Conservation (phyloP, 164 flowering plant genomes). For the Kalanchoe fedtschenkoi region DNA sequence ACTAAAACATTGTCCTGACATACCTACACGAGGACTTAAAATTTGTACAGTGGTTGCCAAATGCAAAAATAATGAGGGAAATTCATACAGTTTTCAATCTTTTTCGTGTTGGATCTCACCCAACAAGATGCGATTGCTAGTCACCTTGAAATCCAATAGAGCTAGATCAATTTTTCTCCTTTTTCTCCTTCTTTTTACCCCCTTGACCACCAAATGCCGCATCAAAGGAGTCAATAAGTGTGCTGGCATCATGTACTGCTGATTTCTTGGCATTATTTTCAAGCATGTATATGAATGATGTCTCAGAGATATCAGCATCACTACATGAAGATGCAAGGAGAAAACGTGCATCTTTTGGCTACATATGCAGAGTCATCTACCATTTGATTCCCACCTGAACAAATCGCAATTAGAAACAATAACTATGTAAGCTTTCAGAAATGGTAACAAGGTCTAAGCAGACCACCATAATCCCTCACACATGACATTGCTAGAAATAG, state of each 20-base stretch:
- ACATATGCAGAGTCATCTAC: slow-evolving; percentile 21
- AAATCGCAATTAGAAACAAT: neutral
- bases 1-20: neutral
- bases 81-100: neutral
- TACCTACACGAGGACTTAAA: neutral
- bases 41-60: neutral
- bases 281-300: slow-evolving; percentile 72
- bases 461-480: neutral
- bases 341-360: slow-evolving; percentile 40
- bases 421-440: neutral
- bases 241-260: slow-evolving; percentile 14
- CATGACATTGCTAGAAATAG: neutral
- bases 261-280: slow-evolving; percentile 47
- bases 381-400: slow-evolving; percentile 28
- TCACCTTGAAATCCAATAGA: slow-evolving; percentile 1
- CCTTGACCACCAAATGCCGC: slow-evolving; percentile 23
- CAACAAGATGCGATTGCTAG: slow-evolving; percentile 5
- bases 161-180: slow-evolving; percentile 6
- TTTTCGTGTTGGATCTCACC: slow-evolving; percentile 5
- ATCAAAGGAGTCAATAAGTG: slow-evolving; percentile 26
- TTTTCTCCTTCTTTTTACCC: slow-evolving; percentile 24
- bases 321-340: slow-evolving; percentile 42
- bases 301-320: slow-evolving; percentile 52
- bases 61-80: neutral
- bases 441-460: neutral